Evolutionary conservation across 345 rosid species (phyloP).

Genomic region (Alliaria petiolata): DNA sequence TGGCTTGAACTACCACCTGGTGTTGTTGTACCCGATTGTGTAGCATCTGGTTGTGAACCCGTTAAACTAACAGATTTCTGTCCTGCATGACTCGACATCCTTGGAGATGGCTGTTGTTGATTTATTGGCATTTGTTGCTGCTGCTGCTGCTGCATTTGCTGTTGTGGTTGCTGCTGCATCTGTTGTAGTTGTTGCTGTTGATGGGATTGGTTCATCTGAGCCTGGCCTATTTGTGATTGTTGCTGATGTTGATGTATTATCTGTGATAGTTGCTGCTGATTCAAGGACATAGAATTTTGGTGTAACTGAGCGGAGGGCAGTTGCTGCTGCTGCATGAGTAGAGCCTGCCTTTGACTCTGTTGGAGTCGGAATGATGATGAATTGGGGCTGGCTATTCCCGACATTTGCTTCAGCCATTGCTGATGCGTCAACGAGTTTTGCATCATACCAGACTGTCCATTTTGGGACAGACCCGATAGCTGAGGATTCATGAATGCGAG

Average conservation of each 20-base stretch:
- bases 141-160: conserved; percentile 28
- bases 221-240: conserved; percentile 55
- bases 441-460: conserved; percentile 64
- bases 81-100: conserved; percentile 48
- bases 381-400: conserved; percentile 62
- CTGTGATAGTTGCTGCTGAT: conserved; percentile 77
- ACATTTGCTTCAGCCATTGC: conserved; percentile 89
- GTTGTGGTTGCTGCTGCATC: conserved; percentile 36
- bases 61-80: conserved; percentile 94
- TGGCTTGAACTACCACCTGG: conserved; percentile 99
- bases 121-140: conserved; percentile 24
- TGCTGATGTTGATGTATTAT: conserved; percentile 82
- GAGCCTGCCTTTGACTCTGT: conserved; percentile 57
- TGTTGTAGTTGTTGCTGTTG: conserved; percentile 53
- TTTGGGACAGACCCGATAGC: conserved; percentile 67
- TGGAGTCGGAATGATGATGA: conserved; percentile 68
- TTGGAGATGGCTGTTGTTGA: conserved; percentile 38
- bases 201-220: conserved; percentile 57
- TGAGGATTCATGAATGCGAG: conserved; percentile 77
- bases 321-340: conserved; percentile 60
- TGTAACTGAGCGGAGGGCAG: conserved; percentile 68
- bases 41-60: conserved; percentile 96
- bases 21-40: conserved; percentile 92
- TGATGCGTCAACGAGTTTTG: conserved; percentile 69
- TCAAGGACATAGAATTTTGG: conserved; percentile 63